These are phyloP conservation scores for Houttuynia cordata DNA, from an alignment of 164 flowering plant genomes.

Conservation along the genomic window DNA sequence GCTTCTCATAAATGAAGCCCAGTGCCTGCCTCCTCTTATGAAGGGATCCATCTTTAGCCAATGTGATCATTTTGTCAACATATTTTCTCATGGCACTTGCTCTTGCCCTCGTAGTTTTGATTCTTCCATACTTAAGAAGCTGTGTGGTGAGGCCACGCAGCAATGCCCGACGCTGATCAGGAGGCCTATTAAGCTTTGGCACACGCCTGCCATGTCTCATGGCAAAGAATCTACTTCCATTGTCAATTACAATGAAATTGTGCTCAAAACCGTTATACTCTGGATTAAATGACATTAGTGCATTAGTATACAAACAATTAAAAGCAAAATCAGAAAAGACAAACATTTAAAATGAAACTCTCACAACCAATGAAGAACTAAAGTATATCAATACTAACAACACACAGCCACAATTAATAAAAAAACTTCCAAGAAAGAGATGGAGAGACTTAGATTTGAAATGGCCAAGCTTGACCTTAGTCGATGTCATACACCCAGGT, in stretches of 20 bases:
- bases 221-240: conserved; percentile 45
- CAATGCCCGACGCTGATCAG: conserved; percentile 77
- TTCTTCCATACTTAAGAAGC: conserved; percentile 78
- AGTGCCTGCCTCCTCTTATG: conserved; percentile 91
- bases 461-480: background rate
- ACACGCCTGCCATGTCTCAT: conserved; percentile 89
- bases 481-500: background rate
- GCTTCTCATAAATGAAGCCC: conserved; percentile 83
- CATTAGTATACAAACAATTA: background rate
- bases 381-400: no score
- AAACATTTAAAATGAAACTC: background rate
- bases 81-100: conserved; percentile 88
- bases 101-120: conserved; percentile 80
- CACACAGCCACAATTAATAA: background rate
- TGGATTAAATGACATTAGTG: conserved; percentile 12
- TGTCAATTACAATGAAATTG: conserved; percentile 27
- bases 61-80: conserved; percentile 87
- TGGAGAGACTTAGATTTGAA: background rate
- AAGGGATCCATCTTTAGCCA: conserved; percentile 86
- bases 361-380: background rate
- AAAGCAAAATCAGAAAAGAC: no score
- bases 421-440: background rate
- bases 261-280: conserved; percentile 28
- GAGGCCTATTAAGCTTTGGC: conserved; percentile 88
- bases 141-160: conserved; percentile 83